A percentile compares a stretch with the other conserved stretches of the same genome.
phyloP scores from a whole-genome alignment of 1,284 basidiomycete genomes.

The Butyriboletus appendiculatus region DNA sequence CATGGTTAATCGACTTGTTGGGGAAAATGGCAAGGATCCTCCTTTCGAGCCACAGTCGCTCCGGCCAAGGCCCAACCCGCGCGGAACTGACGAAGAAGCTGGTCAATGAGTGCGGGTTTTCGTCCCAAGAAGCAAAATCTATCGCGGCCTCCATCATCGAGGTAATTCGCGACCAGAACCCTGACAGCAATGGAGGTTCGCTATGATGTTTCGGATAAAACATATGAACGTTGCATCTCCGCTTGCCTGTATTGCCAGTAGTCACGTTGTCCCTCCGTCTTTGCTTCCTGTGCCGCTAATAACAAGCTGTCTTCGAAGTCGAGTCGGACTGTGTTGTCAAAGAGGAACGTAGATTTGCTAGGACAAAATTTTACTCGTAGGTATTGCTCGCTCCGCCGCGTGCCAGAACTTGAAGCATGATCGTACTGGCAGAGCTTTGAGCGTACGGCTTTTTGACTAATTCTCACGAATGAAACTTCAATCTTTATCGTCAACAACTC shows the following conservation, averaged over 20 bases:
- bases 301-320: too few species aligned
- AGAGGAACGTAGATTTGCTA: too few species aligned
- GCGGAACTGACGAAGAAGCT: conserved; percentile 16
- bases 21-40: conserved; percentile 25
- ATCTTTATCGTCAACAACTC: too few species aligned
- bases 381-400: too few species aligned
- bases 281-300: too few species aligned
- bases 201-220: not conserved
- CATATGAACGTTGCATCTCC: not conserved
- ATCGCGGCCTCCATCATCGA: conserved; percentile 24
- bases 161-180: conserved; percentile 5
- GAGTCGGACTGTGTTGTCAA: too few species aligned
- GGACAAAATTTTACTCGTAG: too few species aligned
- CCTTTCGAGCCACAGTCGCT: conserved; percentile 5
- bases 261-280: too few species aligned
- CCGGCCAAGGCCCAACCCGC: conserved; percentile 6
- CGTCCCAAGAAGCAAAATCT: conserved; percentile 14
- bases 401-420: too few species aligned
- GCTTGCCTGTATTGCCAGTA: not conserved
- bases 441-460: too few species aligned
- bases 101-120: conserved; percentile 19
- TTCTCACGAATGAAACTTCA: too few species aligned
- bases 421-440: too few species aligned
- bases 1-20: conserved; percentile 21
- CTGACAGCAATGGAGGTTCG: not conserved